Percentiles rank a stretch among this genome's conserved stretches.
Conservation (phyloP, 306 rosid genomes). For the Argentina anserina region DNA sequence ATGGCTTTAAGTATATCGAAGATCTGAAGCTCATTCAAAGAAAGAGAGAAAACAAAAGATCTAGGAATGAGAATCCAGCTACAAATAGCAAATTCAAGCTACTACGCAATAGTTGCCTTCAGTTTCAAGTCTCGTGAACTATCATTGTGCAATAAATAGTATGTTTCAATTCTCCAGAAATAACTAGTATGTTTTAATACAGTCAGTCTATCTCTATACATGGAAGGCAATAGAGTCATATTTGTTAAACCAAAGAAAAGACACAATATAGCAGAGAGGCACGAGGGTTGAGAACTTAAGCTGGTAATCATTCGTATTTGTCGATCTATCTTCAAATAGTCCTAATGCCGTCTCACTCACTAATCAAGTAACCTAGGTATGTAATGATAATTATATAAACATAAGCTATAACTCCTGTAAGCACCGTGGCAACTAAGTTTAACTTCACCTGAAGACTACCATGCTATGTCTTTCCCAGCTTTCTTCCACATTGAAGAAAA, state of each 20-base stretch:
- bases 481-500: background rate
- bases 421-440: background rate
- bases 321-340: background rate
- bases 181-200: background rate
- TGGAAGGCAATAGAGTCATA: background rate
- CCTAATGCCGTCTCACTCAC: background rate
- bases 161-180: too few species aligned
- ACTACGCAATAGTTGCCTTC: background rate
- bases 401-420: background rate
- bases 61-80: background rate
- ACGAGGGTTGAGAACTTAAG: background rate
- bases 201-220: background rate
- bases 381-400: background rate
- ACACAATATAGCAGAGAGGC: too few species aligned
- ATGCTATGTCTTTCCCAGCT: background rate
- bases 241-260: too few species aligned
- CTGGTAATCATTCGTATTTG: background rate
- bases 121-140: background rate
- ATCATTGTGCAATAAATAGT: too few species aligned
- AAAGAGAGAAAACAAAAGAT: too few species aligned
- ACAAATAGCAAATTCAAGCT: background rate
- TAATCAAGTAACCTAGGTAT: background rate
- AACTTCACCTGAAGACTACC: background rate
- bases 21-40: too few species aligned
- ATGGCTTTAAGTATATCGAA: too few species aligned